Base-by-base conservation (phyloP, 768 basidiomycete genomes). In the Lactarius akahatsu region DNA sequence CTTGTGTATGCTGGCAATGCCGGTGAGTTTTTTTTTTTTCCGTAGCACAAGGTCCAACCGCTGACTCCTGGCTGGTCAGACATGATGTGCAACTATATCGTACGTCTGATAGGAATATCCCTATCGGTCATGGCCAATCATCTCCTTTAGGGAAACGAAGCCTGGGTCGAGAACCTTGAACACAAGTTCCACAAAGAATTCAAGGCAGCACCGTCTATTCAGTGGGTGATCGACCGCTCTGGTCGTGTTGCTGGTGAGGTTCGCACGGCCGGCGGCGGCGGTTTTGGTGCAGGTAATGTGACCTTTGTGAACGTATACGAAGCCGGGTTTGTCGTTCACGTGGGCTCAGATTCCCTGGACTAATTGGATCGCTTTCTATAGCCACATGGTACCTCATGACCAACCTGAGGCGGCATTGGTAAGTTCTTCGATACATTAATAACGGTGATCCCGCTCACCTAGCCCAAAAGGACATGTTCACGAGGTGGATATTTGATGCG, bases 1-100 rank as follows among this genome's bases (percentile, higher is more conserved):
- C 78, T 98, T 36, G 86, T 98, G 52, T 98, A 97, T 73, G 94
- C 95, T 66, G 95, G 91, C 23, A 89, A 90, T 69, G 90, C 91
- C 82, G 93, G 70, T 70, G 9, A 3, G 67, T 69, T 28, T 45
- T 43, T 28, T 45, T 9, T n/a, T 0, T n/a, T 9, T 34, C n/a
- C 20, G 26, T 28, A 40, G n/a, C 23, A 16, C 13, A 52, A 26
- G 11, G 40, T 23, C 5, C 18, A 13, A 32, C 4, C 59, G 18
- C 28, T 40, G 50, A 59, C 47, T 59, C 18, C 36, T 18, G 38
- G 34, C 4, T 54, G 55, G 16, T 9, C 34, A 70, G 70, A 95
- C 76, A 85, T 88, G 81, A 90, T 92, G 90, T 96, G 94, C 81
- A 94, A 95, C 77, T 91, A 83, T 72, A 83, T 91, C 32, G 89